A percentile compares a stretch with the other conserved stretches of the same genome.
phyloP scores from a whole-genome alignment of 1,284 basidiomycete genomes.

The Rhodofomes roseus region DNA sequence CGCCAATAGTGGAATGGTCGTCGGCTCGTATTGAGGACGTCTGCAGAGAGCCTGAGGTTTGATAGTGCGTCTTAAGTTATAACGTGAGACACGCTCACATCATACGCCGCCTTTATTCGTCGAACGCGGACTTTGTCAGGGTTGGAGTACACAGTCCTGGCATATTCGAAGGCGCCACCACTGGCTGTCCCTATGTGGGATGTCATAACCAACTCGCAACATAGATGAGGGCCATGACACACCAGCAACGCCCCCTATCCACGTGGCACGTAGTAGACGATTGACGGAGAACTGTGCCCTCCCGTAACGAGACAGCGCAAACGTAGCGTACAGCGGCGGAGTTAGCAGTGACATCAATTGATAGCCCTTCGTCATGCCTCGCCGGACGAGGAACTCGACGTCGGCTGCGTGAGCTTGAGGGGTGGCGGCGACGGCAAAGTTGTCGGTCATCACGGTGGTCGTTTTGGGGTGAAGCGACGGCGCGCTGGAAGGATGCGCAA shows the following conservation, averaged over 20 bases:
- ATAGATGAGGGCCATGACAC: conserved; percentile 8
- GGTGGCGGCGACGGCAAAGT: conserved; percentile 18
- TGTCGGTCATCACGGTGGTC: conserved; percentile 19
- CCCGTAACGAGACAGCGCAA: conserved; percentile 50
- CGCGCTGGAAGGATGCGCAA: background rate
- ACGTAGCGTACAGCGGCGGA: conserved; percentile 54
- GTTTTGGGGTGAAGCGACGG: background rate
- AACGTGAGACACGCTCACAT: conserved; percentile 38
- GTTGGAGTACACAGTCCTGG: conserved; percentile 38
- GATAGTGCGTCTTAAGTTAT: background rate
- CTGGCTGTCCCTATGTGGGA: conserved; percentile 31
- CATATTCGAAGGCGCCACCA: conserved; percentile 44
- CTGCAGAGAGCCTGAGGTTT: conserved; percentile 29
- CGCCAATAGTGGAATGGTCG: conserved; percentile 70
- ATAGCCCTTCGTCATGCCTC: conserved; percentile 62
- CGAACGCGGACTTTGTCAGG: conserved; percentile 36
- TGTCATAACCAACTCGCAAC: background rate
- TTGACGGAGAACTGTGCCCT: conserved; percentile 52
- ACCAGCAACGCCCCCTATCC: conserved; percentile 63
- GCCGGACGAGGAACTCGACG: conserved; percentile 53
- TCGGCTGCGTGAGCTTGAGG: conserved; percentile 32
- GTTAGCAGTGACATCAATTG: conserved; percentile 56
- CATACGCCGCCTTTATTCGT: conserved; percentile 44
- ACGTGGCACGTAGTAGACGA: conserved; percentile 61
- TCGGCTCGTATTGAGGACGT: conserved; percentile 53